Base-by-base conservation (phyloP, 768 basidiomycete genomes). In the Trametes maxima region DNA sequence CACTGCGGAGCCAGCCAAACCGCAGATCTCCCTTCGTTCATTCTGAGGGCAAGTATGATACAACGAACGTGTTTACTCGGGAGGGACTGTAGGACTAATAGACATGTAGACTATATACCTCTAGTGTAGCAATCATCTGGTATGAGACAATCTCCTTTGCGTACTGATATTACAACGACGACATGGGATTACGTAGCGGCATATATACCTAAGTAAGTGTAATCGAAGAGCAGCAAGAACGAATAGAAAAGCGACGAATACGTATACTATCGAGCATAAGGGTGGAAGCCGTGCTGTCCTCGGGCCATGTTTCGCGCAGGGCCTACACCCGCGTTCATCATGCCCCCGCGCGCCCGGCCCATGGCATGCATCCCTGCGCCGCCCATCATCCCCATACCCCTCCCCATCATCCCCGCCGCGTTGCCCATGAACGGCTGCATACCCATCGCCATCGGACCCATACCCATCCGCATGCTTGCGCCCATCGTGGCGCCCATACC, bases 271-370 rank as follows among this genome's bases (percentile, higher is more conserved):
- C 88, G 85, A 28, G 88, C 86, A 66, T 92, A 92, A 0, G 89
- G 89, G 68, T 91, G 89, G 74, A 86, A 92, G 64, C 85, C 83
- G 73, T 90, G 88, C 65, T 87, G 85, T 50, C 89, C 89, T 45
- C 88, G 77, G 63, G 85, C 83, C 10, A 73, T 76, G 21, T 81
- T 81, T 60, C 89, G 79, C 71, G 89, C 86, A 13, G 89, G 89
- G 0, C 89, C 89, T 51, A 87, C 87, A 45, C 84, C 82, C 2
- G 82, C 62, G 33, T 70, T 71, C 57, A 78, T 79, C 37, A 76
- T 74, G 16, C 85, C 84, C 10, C 80, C 79, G 47, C 83, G 78
- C 2, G 77, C 83, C 40, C 83, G 83, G 22, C 57, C 63, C 59
- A 68, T 64, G 13, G 59, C 60, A 42, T 54, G 56, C 45, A 60